phyloP scores from a whole-genome alignment of 345 rosid genomes.

The Trapa bicornis region DNA sequence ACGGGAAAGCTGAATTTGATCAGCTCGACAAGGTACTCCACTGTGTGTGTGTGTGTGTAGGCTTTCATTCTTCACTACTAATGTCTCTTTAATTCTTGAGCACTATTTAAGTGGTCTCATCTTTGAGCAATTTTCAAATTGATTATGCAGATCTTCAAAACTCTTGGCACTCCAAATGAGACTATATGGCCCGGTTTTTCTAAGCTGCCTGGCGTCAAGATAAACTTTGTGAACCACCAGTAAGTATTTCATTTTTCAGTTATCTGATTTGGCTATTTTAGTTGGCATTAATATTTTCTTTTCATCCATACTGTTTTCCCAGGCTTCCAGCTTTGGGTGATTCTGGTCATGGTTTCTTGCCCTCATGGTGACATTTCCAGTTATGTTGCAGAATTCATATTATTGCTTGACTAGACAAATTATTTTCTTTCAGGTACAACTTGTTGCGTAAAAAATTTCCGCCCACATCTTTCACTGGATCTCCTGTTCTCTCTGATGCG shows the following conservation, averaged over 20 bases:
- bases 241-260: constrained; percentile 30
- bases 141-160: constrained; percentile 61
- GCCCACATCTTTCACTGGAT: constrained; percentile 89
- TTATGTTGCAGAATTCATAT: constrained; percentile 18
- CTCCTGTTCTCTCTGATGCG: constrained; percentile 93
- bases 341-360: constrained; percentile 77
- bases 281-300: constrained; percentile 25
- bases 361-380: constrained; percentile 46
- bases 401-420: constrained; percentile 33
- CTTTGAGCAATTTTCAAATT: neutral
- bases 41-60: neutral
- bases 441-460: constrained; percentile 92
- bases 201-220: constrained; percentile 88
- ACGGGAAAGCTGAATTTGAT: constrained; percentile 91
- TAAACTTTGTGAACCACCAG: constrained; percentile 98
- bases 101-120: too few relatives aligned
- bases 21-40: constrained; percentile 89
- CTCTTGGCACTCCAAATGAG: constrained; percentile 92
- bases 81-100: neutral
- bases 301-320: constrained; percentile 56
- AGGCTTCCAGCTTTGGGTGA: constrained; percentile 87
- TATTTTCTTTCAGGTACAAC: constrained; percentile 75
- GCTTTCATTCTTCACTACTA: neutral
- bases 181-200: constrained; percentile 95
- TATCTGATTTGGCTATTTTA: constrained; percentile 14